Evolutionary conservation across 192 early-diverging fungal species (phyloP), one percentile per base, ranked within the genome.

Genomic region (Spizellomyces sp.): DNA sequence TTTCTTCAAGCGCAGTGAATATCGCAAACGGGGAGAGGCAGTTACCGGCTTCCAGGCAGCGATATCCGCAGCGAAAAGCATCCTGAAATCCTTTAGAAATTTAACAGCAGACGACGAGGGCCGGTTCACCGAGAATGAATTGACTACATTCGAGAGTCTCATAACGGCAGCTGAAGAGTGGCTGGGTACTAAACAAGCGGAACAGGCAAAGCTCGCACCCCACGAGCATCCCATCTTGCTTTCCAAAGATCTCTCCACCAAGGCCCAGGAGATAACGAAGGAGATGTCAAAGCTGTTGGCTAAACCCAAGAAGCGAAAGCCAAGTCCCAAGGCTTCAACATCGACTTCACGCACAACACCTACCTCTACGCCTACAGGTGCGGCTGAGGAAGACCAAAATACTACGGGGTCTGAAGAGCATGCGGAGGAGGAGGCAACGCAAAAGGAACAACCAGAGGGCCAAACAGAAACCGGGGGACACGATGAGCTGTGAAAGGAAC

Each of bases 191-290:
- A 88, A 84, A 77, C 66, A 86, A 14, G 76, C 63, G 5, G 78
- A 77, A 57, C 95, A 96, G 77, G 78, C 75, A 0, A 80, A 76
- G 12, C 81, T 93, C 21, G 70, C 71, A 0, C 59, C 79, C 15
- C 71, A 89, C 64, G 84, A 85, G 45, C 83, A 89, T 43, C 94
- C 94, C 9, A 87, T 86, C 7, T 83, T 96, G 22, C 70, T 80
- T 6, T 80, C 84, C 1, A 45, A 44, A 5, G 72, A 36, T 36
- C 27, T 36, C 27, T 36, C 27, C 1, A 36, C 27, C 27, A 36
- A 36, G 3, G 27, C 27, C 27, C 27, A 47, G 58, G 67, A 69
- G 22, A 42, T 71, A 47, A 57, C 61, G 27, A 27, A 56, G 52
- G 55, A 54, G 48, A 59, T 71, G 9, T 19, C 9, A n/a, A 66